Evolutionary conservation across 345 rosid genomes (phyloP).

Genomic region (Eucalyptus guilfoylei): DNA sequence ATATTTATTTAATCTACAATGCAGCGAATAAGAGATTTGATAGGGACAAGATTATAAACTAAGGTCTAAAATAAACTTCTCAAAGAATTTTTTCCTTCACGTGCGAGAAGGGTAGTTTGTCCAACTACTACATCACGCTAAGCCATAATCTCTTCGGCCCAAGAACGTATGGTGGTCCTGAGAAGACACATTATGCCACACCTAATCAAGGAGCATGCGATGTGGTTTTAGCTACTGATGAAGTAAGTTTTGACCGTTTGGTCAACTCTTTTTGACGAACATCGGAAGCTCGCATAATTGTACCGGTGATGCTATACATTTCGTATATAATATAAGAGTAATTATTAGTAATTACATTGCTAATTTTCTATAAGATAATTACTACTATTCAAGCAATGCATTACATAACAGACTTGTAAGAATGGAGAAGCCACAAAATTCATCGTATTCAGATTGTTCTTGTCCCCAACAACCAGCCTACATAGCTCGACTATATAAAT

Average conservation of each 20-base stretch:
- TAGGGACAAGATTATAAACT: not conserved
- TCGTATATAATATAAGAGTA: not conserved
- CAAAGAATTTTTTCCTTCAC: not conserved
- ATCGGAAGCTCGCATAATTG: not conserved
- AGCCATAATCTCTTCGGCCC: not conserved
- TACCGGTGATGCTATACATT: not conserved
- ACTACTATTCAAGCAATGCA: not conserved
- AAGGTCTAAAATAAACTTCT: not conserved
- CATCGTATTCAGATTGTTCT: not conserved
- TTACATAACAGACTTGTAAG: not conserved
- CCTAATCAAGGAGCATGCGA: not conserved
- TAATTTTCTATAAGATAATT: not conserved
- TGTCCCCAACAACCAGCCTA: not conserved
- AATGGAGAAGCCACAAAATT: not conserved
- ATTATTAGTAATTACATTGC: not conserved
- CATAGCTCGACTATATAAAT: not conserved
- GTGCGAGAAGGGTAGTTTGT: not conserved
- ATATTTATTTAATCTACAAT: not conserved
- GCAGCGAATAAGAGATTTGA: not conserved
- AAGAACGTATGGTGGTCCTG: not conserved
- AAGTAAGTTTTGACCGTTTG: not conserved
- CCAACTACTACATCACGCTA: not conserved
- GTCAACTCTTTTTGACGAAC: not conserved
- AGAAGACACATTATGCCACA: not conserved
- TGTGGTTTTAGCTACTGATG: not conserved